Conservation (phyloP, 257 asterid species). For the Solanum pinnatisectum region DNA sequence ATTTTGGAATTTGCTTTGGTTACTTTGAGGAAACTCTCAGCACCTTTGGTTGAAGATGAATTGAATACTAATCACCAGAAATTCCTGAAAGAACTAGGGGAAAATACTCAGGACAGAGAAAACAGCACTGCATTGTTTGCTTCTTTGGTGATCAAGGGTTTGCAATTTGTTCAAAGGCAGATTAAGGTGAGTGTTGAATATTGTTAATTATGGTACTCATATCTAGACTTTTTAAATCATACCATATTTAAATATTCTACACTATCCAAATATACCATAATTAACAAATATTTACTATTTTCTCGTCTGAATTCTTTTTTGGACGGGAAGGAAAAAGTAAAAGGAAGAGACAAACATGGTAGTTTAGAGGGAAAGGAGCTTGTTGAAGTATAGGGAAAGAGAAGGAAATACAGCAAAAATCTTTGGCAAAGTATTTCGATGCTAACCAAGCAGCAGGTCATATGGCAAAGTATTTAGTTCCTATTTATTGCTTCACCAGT, state of each 20-base stretch:
- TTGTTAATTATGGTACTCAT: neutral
- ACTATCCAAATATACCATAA: neutral
- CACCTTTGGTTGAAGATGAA: constrained; percentile 11
- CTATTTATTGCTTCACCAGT: neutral
- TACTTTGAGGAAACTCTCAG: constrained; percentile 14
- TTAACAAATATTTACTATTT: neutral
- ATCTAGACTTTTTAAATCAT: neutral
- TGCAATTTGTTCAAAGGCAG: constrained; percentile 6
- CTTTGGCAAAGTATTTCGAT: neutral
- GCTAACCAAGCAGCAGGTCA: neutral
- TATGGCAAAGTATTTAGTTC: neutral
- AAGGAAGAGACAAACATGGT: neutral
- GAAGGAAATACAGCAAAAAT: neutral
- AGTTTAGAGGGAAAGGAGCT: neutral
- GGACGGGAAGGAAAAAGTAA: neutral
- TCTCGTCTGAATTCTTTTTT: neutral
- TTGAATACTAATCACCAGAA: constrained; percentile 1
- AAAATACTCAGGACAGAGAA: neutral
- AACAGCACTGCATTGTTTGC: neutral
- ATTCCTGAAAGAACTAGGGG: constrained; percentile 5
- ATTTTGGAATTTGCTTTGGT: constrained; percentile 9
- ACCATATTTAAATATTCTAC: neutral
- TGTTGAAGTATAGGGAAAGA: neutral
- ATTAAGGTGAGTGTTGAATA: constrained; percentile 6
- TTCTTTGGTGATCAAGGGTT: constrained; percentile 3